Conservation (phyloP, 139 green algal species). For the Diplosphaera chodatii region DNA sequence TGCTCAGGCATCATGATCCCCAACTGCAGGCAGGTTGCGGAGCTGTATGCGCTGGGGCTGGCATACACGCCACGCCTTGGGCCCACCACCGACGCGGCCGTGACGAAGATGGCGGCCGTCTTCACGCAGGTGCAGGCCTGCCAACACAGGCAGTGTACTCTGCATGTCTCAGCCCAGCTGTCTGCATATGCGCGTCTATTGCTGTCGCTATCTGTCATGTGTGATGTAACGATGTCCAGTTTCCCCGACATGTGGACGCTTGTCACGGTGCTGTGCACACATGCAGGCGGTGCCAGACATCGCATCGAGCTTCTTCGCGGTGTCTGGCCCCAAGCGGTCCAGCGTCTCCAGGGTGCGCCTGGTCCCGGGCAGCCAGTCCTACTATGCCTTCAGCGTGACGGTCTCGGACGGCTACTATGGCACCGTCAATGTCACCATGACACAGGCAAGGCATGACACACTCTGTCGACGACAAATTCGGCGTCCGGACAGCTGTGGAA, state of each 20-base stretch:
- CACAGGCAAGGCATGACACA: not conserved
- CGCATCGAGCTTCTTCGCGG: slow-evolving; percentile 3
- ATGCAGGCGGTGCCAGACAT: slow-evolving; percentile 3
- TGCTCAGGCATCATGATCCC: no score
- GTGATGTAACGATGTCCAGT: no score
- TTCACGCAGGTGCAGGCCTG: slow-evolving; percentile 1
- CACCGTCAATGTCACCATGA: slow-evolving; percentile 2
- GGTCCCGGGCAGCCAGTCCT: not conserved
- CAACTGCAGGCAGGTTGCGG: not conserved
- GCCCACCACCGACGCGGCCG: not conserved
- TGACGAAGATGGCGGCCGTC: not conserved
- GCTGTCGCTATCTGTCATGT: no score
- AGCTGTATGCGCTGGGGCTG: not conserved
- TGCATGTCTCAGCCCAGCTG: no score
- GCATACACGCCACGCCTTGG: not conserved
- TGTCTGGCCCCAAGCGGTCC: slow-evolving; percentile 3
- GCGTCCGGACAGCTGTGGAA: no score
- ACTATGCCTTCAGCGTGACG: slow-evolving; percentile 12
- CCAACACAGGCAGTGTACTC: no score
- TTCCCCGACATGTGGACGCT: no score
- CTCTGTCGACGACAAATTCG: not conserved
- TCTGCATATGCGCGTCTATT: no score
- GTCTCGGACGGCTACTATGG: slow-evolving; percentile 7
- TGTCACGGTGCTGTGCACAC: not conserved
- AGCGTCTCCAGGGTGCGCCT: not conserved